phyloP scores from a whole-genome alignment of 495 filamentous ascomycete species.

The Cudoniella acicularis region DNA sequence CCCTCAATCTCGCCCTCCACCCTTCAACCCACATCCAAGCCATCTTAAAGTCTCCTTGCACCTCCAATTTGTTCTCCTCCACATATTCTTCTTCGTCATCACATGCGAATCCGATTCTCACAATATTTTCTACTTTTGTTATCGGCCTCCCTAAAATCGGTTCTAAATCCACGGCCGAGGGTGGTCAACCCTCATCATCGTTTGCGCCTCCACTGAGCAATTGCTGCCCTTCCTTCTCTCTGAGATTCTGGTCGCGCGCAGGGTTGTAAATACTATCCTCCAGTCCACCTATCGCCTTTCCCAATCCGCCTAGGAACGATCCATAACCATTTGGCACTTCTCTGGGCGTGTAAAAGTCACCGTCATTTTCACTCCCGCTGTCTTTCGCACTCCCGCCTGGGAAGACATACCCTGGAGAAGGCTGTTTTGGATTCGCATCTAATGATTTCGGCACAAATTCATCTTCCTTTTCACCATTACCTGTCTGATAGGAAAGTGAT shows the following conservation, averaged over 20 bases:
- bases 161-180: conserved; percentile 5
- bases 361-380: neutral
- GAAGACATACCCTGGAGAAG: conserved; percentile 4
- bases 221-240: neutral
- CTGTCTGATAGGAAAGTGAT: too few species aligned
- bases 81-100: neutral
- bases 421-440: conserved; percentile 9
- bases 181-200: conserved; percentile 11
- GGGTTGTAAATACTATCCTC: conserved; percentile 15
- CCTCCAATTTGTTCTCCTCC: neutral
- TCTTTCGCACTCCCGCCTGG: conserved; percentile 1
- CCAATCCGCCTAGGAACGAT: conserved; percentile 4
- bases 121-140: conserved; percentile 4
- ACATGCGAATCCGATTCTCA: neutral
- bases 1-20: conserved; percentile 14
- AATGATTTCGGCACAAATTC: conserved; percentile 3
- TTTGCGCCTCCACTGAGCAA: neutral
- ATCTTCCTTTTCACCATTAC: neutral
- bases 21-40: conserved; percentile 17
- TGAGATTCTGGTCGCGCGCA: neutral
- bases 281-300: conserved; percentile 1
- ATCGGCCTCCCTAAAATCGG: neutral
- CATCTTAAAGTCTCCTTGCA: conserved; percentile 5
- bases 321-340: too few species aligned
- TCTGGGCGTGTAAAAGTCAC: neutral